These are phyloP conservation scores for Graphilbum sp. DNA, from an alignment of 2,329 filamentous ascomycete genomes.

Conservation along the genomic window DNA sequence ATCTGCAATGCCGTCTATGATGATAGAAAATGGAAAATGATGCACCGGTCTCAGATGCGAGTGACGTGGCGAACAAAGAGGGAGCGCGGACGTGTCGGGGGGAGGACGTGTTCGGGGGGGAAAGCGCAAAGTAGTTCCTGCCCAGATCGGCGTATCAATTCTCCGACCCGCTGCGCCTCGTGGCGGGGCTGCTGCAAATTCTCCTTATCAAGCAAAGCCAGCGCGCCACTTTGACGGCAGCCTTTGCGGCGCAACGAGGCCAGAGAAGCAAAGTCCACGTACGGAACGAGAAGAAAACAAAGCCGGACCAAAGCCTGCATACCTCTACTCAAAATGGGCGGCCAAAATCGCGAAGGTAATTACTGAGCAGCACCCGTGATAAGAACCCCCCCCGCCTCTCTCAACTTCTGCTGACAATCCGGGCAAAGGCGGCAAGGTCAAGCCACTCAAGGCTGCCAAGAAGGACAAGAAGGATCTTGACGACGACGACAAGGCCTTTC, in stretches of 20 bases:
- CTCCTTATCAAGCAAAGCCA: background rate
- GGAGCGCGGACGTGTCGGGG: too few relatives aligned
- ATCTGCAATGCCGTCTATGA: too few relatives aligned
- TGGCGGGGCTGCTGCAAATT: background rate
- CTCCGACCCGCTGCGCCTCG: background rate
- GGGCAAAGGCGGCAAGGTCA: constrained; percentile 66
- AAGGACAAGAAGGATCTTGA: constrained; percentile 70
- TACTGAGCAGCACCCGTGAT: background rate
- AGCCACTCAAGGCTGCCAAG: constrained; percentile 80
- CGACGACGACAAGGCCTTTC: constrained; percentile 71
- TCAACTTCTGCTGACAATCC: constrained; percentile 12
- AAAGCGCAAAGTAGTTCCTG: background rate
- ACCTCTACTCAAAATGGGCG: constrained; percentile 53
- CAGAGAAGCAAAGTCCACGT: background rate
- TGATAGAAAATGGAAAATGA: too few relatives aligned
- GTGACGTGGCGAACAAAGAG: too few relatives aligned
- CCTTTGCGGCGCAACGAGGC: background rate
- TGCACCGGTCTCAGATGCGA: too few relatives aligned
- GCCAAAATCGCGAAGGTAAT: constrained; percentile 47
- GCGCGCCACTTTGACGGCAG: background rate
- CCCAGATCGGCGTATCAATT: background rate
- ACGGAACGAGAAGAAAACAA: too few relatives aligned
- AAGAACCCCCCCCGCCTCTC: background rate
- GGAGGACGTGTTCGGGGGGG: too few relatives aligned
- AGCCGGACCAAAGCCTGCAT: too few relatives aligned